A percentile compares a stretch with the other conserved stretches of the same genome.
Conservation (phyloP, 768 basidiomycete species). For the Tulasnella sp. region DNA sequence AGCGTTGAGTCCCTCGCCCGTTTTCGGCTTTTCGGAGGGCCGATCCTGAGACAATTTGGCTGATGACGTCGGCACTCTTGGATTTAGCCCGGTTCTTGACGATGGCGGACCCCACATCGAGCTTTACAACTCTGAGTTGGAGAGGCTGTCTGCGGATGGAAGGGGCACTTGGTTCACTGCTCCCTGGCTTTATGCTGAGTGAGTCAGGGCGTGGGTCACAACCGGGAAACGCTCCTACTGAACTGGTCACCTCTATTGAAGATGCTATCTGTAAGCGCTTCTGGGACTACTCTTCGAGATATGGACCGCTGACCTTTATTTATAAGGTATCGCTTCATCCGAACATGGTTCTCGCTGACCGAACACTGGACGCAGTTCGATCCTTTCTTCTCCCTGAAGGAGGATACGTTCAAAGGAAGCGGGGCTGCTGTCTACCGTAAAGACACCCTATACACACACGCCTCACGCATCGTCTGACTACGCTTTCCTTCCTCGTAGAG, state of each 20-base stretch:
- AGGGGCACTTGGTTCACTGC: slow-evolving; percentile 79
- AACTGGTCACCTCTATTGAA: slow-evolving; percentile 19
- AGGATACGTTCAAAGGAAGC: slow-evolving; percentile 70
- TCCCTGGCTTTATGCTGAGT: slow-evolving; percentile 97
- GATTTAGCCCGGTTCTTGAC: slow-evolving; percentile 49
- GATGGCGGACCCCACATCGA: slow-evolving; percentile 64
- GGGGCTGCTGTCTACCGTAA: slow-evolving; percentile 64
- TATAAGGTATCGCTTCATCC: slow-evolving; percentile 78
- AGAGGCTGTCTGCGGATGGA: slow-evolving; percentile 32
- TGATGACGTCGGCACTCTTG: background rate
- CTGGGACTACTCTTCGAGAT: background rate
- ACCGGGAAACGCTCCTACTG: background rate
- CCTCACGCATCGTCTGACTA: background rate
- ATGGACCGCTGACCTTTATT: background rate
- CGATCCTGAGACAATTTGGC: background rate
- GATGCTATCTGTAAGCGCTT: slow-evolving; percentile 57
- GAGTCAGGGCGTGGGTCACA: slow-evolving; percentile 24
- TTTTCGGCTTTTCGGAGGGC: background rate
- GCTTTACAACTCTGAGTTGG: slow-evolving; percentile 69
- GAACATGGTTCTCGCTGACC: slow-evolving; percentile 58
- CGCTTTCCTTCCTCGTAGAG: slow-evolving; percentile 33
- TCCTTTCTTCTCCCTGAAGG: slow-evolving; percentile 73
- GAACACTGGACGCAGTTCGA: slow-evolving; percentile 65
- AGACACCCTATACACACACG: slow-evolving; percentile 22
- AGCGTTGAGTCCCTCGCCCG: slow-evolving; percentile 33